phyloP scores from a whole-genome alignment of 371 early-diverging fungal species.

The Mortierella sp. region DNA sequence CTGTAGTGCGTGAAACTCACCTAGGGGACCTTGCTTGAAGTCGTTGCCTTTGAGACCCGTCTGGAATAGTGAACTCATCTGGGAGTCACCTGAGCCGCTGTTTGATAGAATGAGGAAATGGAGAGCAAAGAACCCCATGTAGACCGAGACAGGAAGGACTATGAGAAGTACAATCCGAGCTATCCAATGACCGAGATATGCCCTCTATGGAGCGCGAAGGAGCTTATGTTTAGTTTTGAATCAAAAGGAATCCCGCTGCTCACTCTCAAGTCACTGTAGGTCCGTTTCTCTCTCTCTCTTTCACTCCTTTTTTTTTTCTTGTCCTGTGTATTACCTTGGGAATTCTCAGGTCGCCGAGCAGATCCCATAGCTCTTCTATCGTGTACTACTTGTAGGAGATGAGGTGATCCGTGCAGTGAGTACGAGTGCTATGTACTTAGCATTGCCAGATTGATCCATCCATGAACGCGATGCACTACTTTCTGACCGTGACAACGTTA shows the following conservation, averaged over 20 bases:
- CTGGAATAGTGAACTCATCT: slow-evolving; percentile 98
- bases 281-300: too few relatives aligned
- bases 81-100: slow-evolving; percentile 95
- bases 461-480: too few relatives aligned
- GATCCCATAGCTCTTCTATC: slow-evolving; percentile 93
- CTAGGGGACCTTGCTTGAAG: slow-evolving; percentile 83
- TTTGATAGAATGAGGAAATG: slow-evolving; percentile 92
- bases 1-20: too few relatives aligned
- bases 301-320: too few relatives aligned
- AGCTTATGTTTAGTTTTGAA: too few relatives aligned
- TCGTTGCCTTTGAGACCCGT: slow-evolving; percentile 85
- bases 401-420: background rate
- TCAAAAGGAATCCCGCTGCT: too few relatives aligned
- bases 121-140: slow-evolving; percentile 84
- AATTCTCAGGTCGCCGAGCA: slow-evolving; percentile 84
- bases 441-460: too few relatives aligned
- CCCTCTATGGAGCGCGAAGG: slow-evolving; percentile 44
- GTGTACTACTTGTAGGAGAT: slow-evolving; percentile 68
- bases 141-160: slow-evolving; percentile 85
- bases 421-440: too few relatives aligned
- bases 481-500: too few relatives aligned
- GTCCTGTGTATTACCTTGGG: too few relatives aligned
- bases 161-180: slow-evolving; percentile 84
- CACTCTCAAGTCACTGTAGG: too few relatives aligned
- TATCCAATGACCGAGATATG: slow-evolving; percentile 80